Evolutionary conservation across 306 rosid genomes (phyloP), one percentile per base, ranked within the genome.

Genomic region (Trifolium dubium): DNA sequence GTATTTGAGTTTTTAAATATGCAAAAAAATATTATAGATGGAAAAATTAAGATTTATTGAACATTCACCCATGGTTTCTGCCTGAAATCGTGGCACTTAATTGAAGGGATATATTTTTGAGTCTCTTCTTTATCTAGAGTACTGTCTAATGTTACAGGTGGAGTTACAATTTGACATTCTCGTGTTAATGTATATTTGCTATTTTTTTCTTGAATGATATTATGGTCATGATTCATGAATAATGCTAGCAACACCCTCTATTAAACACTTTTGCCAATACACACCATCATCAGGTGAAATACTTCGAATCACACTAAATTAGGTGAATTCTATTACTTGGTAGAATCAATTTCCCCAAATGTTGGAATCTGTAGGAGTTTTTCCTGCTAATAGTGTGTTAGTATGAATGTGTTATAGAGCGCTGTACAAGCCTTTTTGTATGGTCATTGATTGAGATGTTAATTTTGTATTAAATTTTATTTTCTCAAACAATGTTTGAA

Each of bases 1-100:
- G 98, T 95, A 92, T 10, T 47, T 64, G 18, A 34, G 75, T 66
- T 43, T 69, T 78, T 28, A 61, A 79, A 34, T 68, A 34, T 35
- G n/a, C 55, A 64, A 40, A 23, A 8, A 30, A 68, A 41, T 50
- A 17, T 37, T 43, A 29, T 58, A 37, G 40, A 64, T 30, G 4
- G 14, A 3, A 10, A 32, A 58, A 30, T 54, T 44, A 46, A 18
- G 69, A 58, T 69, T 69, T 80, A 14, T 32, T 43, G 29, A 49
- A 67, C 23, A 2, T 67, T 46, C 40, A 29, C 53, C 37, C 41
- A 67, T 67, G 35, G 15, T 49, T 72, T 49, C 34, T 74, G 28
- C 71, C 18, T 18, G 30, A 18, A 54, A 54, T 18, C 31, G 60
- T 19, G 31, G 31, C 31, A 54, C 30, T 54, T 54, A 19, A 8